Conservation (phyloP, 2,329 filamentous ascomycete species). For the Neophaeococcomyces aloes region DNA sequence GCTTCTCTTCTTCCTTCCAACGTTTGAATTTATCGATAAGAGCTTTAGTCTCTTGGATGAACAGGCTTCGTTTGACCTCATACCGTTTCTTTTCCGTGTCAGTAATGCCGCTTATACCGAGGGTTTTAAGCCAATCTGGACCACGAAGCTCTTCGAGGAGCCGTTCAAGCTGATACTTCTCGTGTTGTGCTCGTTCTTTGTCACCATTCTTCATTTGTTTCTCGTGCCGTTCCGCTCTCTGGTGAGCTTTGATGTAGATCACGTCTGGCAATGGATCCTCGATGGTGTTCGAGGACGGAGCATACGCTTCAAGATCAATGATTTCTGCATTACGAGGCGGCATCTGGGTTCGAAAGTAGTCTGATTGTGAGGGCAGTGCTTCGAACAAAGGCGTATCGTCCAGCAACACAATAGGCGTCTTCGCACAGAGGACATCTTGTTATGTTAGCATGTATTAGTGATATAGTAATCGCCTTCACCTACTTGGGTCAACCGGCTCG, state of each 20-base stretch:
- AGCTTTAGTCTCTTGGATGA: conserved; percentile 69
- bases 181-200: conserved; percentile 54
- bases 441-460: conserved; percentile 12
- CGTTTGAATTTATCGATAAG: conserved; percentile 78
- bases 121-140: conserved; percentile 82
- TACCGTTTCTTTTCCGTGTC: conserved; percentile 79
- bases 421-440: conserved; percentile 59
- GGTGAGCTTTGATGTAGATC: conserved; percentile 48
- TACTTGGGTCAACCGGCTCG: conserved; percentile 67
- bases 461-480: conserved; percentile 11
- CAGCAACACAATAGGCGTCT: conserved; percentile 62
- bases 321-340: conserved; percentile 32
- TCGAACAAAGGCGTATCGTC: conserved; percentile 40
- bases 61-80: conserved; percentile 73
- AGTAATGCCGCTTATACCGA: conserved; percentile 78
- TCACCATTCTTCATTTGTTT: conserved; percentile 60
- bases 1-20: conserved; percentile 86
- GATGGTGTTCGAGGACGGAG: conserved; percentile 16
- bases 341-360: conserved; percentile 25
- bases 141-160: conserved; percentile 74
- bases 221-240: conserved; percentile 53
- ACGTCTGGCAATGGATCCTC: conserved; percentile 48
- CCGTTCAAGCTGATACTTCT: conserved; percentile 55
- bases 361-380: conserved; percentile 16
- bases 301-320: conserved; percentile 34